Evolutionary conservation across 768 basidiomycete genomes (phyloP).

Genomic region (Pilatotrama ljubarskyi): DNA sequence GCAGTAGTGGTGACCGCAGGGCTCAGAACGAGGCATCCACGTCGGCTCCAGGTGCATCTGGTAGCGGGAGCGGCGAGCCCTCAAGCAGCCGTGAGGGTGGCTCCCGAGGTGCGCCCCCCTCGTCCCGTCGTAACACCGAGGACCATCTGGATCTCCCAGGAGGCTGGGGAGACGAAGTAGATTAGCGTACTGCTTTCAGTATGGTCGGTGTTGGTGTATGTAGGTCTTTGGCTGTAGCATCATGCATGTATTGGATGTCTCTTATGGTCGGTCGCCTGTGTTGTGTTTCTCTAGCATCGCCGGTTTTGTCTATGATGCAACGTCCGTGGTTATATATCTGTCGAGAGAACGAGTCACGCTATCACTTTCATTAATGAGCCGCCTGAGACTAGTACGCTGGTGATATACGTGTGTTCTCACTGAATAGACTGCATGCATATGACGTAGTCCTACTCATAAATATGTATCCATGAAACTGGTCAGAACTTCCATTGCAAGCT

Average conservation of each 20-base stretch:
- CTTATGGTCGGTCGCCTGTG: not conserved
- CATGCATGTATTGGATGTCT: not conserved
- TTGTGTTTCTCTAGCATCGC: not conserved
- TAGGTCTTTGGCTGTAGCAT: too few relatives aligned
- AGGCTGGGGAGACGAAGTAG: conserved; percentile 24
- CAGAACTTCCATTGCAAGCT: too few relatives aligned
- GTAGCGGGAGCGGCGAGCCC: not conserved
- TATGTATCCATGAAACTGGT: too few relatives aligned
- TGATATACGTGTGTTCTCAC: too few relatives aligned
- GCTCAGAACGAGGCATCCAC: not conserved
- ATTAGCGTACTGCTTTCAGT: conserved; percentile 1
- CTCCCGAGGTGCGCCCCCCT: not conserved
- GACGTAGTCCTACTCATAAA: too few relatives aligned
- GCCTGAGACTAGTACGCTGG: too few relatives aligned
- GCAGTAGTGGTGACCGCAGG: not conserved
- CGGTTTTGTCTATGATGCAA: too few relatives aligned
- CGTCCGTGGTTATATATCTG: too few relatives aligned
- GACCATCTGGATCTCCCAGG: conserved; percentile 21
- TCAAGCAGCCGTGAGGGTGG: not conserved
- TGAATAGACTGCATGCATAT: too few relatives aligned
- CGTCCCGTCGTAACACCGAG: not conserved
- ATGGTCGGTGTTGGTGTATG: too few relatives aligned
- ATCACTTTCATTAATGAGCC: too few relatives aligned
- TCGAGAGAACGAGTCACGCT: too few relatives aligned
- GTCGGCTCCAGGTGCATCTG: not conserved